Conservation (phyloP, 257 asterid species). For the Capsicum rhomboideum region DNA sequence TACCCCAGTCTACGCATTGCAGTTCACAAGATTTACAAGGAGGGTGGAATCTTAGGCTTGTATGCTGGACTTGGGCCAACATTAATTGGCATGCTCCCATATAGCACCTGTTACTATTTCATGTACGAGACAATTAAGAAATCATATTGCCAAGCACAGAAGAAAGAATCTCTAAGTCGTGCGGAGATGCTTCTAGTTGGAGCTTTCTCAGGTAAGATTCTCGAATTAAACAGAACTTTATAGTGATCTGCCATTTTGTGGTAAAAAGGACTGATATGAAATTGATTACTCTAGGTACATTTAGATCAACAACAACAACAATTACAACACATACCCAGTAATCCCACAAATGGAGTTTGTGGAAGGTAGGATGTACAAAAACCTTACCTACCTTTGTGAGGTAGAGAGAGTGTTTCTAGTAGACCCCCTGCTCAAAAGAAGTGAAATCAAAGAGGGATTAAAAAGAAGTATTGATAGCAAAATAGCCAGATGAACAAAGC, state of each 20-base stretch:
- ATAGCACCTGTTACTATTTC: conserved; percentile 91
- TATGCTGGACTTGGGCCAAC: conserved; percentile 82
- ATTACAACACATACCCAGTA: not conserved
- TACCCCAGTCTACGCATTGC: conserved; percentile 77
- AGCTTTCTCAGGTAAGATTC: conserved; percentile 75
- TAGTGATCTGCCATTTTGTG: not conserved
- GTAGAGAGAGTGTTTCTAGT: too few relatives aligned
- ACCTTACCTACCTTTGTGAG: not conserved
- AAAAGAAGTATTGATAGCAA: not conserved
- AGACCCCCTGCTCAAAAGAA: not conserved
- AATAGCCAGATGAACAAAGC: not conserved
- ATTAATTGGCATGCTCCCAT: conserved; percentile 94
- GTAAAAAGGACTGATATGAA: not conserved
- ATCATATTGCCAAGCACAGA: conserved; percentile 64
- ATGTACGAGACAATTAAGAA: conserved; percentile 91
- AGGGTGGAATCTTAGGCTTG: conserved; percentile 64
- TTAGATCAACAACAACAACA: not conserved
- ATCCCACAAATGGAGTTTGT: not conserved
- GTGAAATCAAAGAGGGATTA: not conserved
- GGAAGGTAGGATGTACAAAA: not conserved
- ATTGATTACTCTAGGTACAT: not conserved
- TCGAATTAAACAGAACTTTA: not conserved
- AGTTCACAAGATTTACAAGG: conserved; percentile 50
- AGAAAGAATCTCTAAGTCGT: conserved; percentile 56
- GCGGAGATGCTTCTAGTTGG: conserved; percentile 84